These are phyloP conservation scores for Globisporangium takayamanum DNA, from an alignment of 352 stramenopile species.

Conservation along the genomic window DNA sequence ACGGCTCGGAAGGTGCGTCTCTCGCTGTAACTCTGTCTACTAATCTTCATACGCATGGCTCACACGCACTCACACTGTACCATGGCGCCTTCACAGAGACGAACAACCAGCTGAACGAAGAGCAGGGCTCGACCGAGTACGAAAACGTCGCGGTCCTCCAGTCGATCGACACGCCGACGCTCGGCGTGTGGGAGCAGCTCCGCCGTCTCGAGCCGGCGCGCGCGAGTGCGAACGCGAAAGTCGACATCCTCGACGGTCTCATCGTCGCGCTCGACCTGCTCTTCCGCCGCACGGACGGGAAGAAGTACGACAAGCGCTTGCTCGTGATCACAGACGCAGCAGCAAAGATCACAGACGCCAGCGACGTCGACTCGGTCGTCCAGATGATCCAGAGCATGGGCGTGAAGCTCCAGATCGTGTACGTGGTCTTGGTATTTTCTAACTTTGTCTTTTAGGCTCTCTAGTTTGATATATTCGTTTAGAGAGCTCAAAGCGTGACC, in stretches of 20 bases:
- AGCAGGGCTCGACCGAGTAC: constrained; percentile 55
- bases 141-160: constrained; percentile 54
- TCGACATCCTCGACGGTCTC: constrained; percentile 71
- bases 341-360: constrained; percentile 46
- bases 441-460: not conserved
- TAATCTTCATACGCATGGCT: not conserved
- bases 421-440: constrained; percentile 10
- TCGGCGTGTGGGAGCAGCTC: constrained; percentile 57
- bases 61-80: not conserved
- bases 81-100: constrained; percentile 30
- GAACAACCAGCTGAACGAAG: constrained; percentile 72
- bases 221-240: constrained; percentile 21
- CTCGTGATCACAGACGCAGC: constrained; percentile 74
- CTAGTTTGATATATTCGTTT: not conserved
- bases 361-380: constrained; percentile 62
- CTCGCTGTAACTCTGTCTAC: not conserved
- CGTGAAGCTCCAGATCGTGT: constrained; percentile 81
- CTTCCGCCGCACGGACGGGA: constrained; percentile 61
- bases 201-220: constrained; percentile 24
- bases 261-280: constrained; percentile 81
- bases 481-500: not conserved
- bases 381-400: constrained; percentile 75
- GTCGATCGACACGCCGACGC: constrained; percentile 51
- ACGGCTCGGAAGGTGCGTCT: constrained; percentile 43
- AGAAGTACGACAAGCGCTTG: constrained; percentile 74